Evolutionary conservation across 129 eudicot species (phyloP).

Genomic region (Rutidosis leptorrhynchoides): DNA sequence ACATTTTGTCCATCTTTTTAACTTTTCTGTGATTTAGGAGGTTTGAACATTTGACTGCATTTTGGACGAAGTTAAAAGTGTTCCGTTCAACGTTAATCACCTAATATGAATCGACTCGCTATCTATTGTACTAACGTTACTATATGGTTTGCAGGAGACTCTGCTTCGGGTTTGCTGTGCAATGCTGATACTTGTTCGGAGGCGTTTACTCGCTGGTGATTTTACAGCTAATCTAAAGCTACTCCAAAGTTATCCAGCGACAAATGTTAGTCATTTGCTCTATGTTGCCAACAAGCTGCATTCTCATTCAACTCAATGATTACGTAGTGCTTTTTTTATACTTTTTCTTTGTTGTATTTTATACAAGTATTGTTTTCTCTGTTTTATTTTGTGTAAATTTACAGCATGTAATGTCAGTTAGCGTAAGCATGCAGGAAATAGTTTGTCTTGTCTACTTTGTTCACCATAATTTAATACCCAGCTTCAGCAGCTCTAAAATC

Average conservation of each 20-base stretch:
- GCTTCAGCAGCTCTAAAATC: conserved; percentile 11
- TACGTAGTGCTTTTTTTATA: conserved; percentile 2
- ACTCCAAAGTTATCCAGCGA: conserved; percentile 49
- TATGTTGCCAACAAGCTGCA: conserved; percentile 38
- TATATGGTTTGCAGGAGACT: conserved; percentile 35
- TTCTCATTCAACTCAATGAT: conserved; percentile 26
- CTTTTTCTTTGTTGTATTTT: conserved; percentile 7
- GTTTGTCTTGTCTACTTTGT: conserved; percentile 7
- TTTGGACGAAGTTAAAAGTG: neutral
- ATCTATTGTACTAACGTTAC: neutral
- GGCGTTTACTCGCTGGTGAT: conserved; percentile 48
- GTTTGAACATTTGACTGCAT: neutral
- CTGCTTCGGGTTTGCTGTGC: conserved; percentile 58
- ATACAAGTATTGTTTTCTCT: neutral
- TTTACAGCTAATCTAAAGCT: conserved; percentile 51
- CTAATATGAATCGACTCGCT: too few relatives aligned
- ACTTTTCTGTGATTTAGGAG: neutral
- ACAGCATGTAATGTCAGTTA: conserved; percentile 24
- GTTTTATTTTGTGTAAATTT: conserved; percentile 20
- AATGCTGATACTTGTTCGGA: conserved; percentile 50
- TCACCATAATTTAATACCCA: neutral
- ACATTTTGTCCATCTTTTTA: neutral
- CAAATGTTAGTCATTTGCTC: conserved; percentile 37
- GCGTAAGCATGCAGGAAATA: conserved; percentile 22
- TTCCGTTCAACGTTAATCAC: neutral